These are phyloP conservation scores for Musa troglodytarum DNA, from an alignment of 176 grass and related monocot genomes.

Conservation along the genomic window DNA sequence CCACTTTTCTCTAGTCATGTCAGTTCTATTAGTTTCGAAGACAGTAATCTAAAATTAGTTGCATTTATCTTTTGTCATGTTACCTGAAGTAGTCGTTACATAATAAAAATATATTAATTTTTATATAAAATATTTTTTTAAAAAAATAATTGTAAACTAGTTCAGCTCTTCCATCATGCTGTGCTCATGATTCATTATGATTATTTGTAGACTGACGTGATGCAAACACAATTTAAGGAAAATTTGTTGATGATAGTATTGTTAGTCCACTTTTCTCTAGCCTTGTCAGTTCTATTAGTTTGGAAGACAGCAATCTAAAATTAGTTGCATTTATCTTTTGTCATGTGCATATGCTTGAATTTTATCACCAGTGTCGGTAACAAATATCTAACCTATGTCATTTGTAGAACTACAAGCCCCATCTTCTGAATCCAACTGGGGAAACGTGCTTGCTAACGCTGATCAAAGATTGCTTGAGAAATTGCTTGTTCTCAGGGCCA, in stretches of 20 bases:
- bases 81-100: too few relatives aligned
- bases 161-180: neutral
- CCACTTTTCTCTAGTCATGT: neutral
- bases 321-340: neutral
- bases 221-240: neutral
- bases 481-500: neutral
- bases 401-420: neutral
- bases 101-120: too few relatives aligned
- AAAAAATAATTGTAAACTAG: too few relatives aligned
- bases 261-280: neutral
- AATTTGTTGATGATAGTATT: too few relatives aligned
- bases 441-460: neutral
- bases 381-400: neutral
- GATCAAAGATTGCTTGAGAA: conserved; percentile 3
- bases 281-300: neutral
- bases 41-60: neutral
- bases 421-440: neutral
- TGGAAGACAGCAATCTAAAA: neutral
- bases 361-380: neutral
- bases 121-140: too few relatives aligned
- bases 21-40: neutral
- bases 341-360: neutral
- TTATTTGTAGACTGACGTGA: neutral
- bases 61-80: neutral
- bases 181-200: too few relatives aligned